phyloP scores from a whole-genome alignment of 768 basidiomycete genomes.

The Suillus americanus region DNA sequence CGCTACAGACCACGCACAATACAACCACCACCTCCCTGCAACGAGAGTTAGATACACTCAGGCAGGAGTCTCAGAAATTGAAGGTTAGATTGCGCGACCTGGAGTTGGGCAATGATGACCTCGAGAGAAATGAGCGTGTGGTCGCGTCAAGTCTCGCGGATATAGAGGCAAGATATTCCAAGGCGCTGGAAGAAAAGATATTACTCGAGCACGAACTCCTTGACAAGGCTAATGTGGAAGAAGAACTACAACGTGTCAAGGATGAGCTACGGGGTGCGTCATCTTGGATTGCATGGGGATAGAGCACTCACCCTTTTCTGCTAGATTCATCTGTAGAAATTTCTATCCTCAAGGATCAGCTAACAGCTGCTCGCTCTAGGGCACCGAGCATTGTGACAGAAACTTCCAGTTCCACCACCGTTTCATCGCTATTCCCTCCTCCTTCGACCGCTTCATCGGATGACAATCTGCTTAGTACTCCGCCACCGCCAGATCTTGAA shows the following conservation, averaged over 20 bases:
- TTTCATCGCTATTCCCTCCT: conserved; percentile 36
- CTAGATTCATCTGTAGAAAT: conserved; percentile 86
- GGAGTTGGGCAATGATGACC: conserved; percentile 97
- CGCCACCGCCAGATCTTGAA: conserved; percentile 60
- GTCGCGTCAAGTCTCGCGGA: conserved; percentile 81
- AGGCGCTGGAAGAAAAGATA: conserved; percentile 94
- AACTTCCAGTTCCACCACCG: conserved; percentile 24
- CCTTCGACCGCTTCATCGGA: conserved; percentile 33
- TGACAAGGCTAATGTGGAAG: conserved; percentile 87
- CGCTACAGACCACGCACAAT: conserved; percentile 87
- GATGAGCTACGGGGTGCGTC: conserved; percentile 87
- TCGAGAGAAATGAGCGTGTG: conserved; percentile 92
- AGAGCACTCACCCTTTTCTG: conserved; percentile 15
- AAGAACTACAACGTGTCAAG: conserved; percentile 85
- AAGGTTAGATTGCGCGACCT: conserved; percentile 82
- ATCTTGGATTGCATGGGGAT: conserved; percentile 2
- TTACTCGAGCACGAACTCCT: conserved; percentile 93
- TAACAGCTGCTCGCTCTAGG: conserved; percentile 40
- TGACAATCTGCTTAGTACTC: conserved; percentile 58
- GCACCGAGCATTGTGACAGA: conserved; percentile 28
- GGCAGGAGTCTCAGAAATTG: conserved; percentile 68
- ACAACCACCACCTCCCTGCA: conserved; percentile 89
- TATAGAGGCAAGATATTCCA: conserved; percentile 85
- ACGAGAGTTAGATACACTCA: conserved; percentile 81
- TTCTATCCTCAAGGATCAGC: conserved; percentile 76